Evolutionary conservation across 169 alveolate genomes (phyloP).

Genomic region (Plasmodium ovale): DNA sequence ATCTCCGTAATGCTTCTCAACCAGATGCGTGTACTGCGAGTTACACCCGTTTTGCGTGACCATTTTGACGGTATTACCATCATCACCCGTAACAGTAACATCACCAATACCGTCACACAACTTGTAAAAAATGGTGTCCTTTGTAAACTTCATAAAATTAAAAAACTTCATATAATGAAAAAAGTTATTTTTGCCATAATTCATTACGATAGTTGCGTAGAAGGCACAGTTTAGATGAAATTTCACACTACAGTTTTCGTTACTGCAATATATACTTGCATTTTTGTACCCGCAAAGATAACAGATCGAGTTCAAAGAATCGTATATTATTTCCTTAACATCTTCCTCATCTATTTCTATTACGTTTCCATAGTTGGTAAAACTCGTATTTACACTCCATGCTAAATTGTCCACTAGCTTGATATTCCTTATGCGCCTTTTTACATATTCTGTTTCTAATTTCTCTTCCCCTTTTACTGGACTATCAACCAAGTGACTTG

Average conservation of each 20-base stretch:
- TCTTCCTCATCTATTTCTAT: constrained; percentile 78
- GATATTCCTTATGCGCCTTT: constrained; percentile 21
- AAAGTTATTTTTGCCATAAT: constrained; percentile 26
- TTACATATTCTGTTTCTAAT: constrained; percentile 1
- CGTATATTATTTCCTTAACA: constrained; percentile 75
- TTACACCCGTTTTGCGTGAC: background rate
- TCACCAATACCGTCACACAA: background rate
- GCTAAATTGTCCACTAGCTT: constrained; percentile 32
- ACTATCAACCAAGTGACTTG: background rate
- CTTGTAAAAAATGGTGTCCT: constrained; percentile 58
- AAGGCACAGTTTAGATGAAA: constrained; percentile 82
- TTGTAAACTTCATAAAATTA: constrained; percentile 37
- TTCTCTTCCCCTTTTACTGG: background rate
- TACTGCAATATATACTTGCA: constrained; percentile 81
- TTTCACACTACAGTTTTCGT: constrained; percentile 76
- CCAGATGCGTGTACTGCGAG: constrained; percentile 5
- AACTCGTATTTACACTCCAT: constrained; percentile 40
- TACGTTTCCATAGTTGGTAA: constrained; percentile 70
- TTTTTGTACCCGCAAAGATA: constrained; percentile 77
- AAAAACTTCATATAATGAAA: constrained; percentile 42
- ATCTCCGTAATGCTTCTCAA: constrained; percentile 36
- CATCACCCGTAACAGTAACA: too few species aligned
- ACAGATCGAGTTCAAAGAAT: constrained; percentile 69
- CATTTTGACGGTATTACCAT: too few species aligned
- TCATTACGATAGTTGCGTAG: constrained; percentile 68